Base-by-base conservation (phyloP, 352 stramenopile species). In the Pilasporangium apinafurcum region DNA sequence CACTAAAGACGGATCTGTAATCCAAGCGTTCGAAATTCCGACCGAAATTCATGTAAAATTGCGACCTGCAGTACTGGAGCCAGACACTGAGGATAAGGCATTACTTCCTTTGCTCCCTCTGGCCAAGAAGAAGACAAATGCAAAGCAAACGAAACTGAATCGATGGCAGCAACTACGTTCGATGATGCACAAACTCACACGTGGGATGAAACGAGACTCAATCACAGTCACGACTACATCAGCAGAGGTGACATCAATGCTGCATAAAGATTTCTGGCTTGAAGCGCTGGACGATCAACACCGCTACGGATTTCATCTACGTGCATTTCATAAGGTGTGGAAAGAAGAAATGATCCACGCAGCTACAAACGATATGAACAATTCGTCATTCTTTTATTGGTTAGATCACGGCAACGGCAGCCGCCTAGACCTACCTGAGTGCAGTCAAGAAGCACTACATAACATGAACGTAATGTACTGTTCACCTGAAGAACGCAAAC, bases 241-340 rank as follows among this genome's bases (percentile, higher is more conserved):
- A 44, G 0, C 17, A 46, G 12, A 43, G 36, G n/a, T 57, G 44
- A 29, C 14, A 45, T 14, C 66, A 12, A 73, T 85, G 12, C 56
- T 88, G 34, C 72, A 88, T 47, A 68, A 66, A 28, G 76, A 86
- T 34, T 89, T 86, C 37, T 86, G 76, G 76, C 65, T 89, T 12
- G 76, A 89, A 37, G 74, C 71, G 10, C 59, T 86, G 24, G 76
- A 89, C 52, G 30, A 55, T n/a, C 69, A 82, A 30, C 76, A 89
- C 22, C 76, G 76, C 39, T 89, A 89, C 48, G 76, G 76, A 3
- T 82, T 80, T 45, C 57, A 89, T 37, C 36, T 89, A 25, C 73
- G 76, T 14, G 66, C 71, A 3, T 89, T 83, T 55, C 73, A 86
- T 48, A 63, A 68, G 13, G 60, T 38, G 4, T 89, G 76, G 76